Percentiles rank a stretch among this genome's conserved stretches.
Conservation (phyloP, 1,284 basidiomycete genomes). For the Cryptococcus amylolentus region DNA sequence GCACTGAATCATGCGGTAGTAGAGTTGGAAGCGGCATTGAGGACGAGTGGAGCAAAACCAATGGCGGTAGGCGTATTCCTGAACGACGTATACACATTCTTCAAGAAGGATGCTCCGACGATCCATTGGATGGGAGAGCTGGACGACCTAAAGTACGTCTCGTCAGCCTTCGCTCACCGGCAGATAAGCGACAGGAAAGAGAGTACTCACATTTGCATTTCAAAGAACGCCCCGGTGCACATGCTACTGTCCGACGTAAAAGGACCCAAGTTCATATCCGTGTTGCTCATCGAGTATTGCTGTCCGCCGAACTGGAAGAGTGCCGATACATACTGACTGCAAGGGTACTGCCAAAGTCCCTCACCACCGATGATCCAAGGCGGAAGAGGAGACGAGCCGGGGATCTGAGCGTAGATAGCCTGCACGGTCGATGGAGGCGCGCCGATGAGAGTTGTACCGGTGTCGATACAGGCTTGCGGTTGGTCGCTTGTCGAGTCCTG, state of each 20-base stretch:
- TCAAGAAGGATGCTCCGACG: constrained; percentile 88
- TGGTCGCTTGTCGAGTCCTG: no score
- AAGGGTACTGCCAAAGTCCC: constrained; percentile 72
- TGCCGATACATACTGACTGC: constrained; percentile 64
- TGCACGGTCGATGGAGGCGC: constrained; percentile 65
- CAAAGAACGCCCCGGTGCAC: constrained; percentile 86
- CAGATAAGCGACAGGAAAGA: neutral
- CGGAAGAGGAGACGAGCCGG: constrained; percentile 59
- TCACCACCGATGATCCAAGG: constrained; percentile 55
- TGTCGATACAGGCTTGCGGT: constrained; percentile 51
- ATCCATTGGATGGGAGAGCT: constrained; percentile 67
- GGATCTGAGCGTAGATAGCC: constrained; percentile 70
- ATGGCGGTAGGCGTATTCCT: constrained; percentile 52
- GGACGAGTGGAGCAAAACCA: constrained; percentile 50
- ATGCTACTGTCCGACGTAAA: constrained; percentile 48
- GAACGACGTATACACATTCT: constrained; percentile 56
- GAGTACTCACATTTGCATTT: constrained; percentile 54
- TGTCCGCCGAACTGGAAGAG: constrained; percentile 69
- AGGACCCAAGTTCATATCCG: constrained; percentile 69
- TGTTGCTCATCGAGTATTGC: constrained; percentile 60
- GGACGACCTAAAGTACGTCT: constrained; percentile 9
- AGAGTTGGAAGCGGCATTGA: neutral
- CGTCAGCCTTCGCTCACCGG: neutral
- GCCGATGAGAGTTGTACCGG: constrained; percentile 84
- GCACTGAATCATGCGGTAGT: no score